Conservation (phyloP, 108 stramenopile species). For the Stephanodiscus minutulus region DNA sequence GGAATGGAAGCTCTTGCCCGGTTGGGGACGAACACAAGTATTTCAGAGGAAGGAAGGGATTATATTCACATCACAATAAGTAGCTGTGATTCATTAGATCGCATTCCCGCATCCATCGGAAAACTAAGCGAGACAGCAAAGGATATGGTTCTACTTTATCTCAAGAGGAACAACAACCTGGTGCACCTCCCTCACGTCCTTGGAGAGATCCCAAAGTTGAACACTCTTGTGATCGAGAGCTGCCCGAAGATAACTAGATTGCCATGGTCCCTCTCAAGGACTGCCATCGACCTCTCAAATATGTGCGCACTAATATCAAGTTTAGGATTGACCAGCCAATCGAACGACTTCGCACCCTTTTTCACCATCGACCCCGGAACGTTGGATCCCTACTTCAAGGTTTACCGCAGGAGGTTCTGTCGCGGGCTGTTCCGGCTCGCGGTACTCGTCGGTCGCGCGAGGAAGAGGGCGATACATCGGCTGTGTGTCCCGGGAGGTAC, state of each 20-base stretch:
- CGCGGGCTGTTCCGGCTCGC: background rate
- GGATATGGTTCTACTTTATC: background rate
- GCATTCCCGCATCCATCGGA: constrained; percentile 1
- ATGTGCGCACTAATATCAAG: background rate
- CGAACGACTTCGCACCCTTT: background rate
- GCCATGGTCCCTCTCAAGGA: background rate
- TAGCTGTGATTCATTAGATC: background rate
- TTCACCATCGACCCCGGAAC: background rate
- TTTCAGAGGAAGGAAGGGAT: background rate
- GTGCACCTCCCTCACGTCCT: background rate
- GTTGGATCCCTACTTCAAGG: background rate
- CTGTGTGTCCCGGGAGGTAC: background rate
- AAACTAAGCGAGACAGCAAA: background rate
- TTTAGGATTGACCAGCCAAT: background rate
- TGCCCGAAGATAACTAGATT: background rate
- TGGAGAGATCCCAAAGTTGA: background rate
- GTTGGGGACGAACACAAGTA: background rate
- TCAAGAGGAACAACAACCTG: constrained; percentile 4
- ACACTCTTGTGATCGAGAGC: background rate
- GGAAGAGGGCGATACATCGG: background rate
- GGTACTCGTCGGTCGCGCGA: background rate
- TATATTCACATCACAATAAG: background rate
- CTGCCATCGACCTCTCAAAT: background rate
- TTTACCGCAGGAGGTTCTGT: background rate
- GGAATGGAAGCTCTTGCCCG: background rate